phyloP scores from a whole-genome alignment of 805 yeast species.

The Wickerhamomyces pijperi region DNA sequence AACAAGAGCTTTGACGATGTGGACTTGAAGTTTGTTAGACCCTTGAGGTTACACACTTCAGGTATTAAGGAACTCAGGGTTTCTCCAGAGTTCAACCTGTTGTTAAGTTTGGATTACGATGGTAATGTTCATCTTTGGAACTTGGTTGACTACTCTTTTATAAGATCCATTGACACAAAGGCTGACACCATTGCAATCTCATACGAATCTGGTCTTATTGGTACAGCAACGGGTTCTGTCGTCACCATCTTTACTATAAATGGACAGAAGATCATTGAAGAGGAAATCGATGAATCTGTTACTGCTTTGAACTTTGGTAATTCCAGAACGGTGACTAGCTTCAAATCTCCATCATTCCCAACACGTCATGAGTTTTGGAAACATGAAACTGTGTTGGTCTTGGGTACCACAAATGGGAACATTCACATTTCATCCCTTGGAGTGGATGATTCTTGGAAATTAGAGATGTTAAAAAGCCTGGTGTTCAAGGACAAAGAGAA shows the following conservation, averaged over 20 bases:
- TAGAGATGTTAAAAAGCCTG: constrained; percentile 14
- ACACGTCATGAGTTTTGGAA: constrained; percentile 26
- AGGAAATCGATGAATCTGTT: constrained; percentile 7
- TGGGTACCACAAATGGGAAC: constrained; percentile 25
- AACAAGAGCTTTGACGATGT: constrained; percentile 6
- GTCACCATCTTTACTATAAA: constrained; percentile 39
- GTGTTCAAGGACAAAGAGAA: constrained; percentile 13
- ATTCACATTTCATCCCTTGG: constrained; percentile 22
- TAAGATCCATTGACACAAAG: constrained; percentile 25
- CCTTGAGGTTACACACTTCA: constrained; percentile 48
- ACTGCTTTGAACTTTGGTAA: constrained; percentile 20
- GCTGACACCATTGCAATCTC: constrained; percentile 33
- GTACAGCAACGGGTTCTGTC: constrained; percentile 17
- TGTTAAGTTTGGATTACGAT: constrained; percentile 40
- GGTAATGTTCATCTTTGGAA: constrained; percentile 63
- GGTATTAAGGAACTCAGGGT: constrained; percentile 34
- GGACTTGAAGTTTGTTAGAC: constrained; percentile 27
- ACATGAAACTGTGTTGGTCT: constrained; percentile 22
- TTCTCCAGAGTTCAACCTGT: constrained; percentile 40
- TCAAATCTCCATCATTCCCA: constrained; percentile 16
- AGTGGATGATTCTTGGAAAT: constrained; percentile 16
- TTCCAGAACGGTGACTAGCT: constrained; percentile 15
- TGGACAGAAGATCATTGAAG: constrained; percentile 31
- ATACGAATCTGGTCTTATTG: constrained; percentile 43
- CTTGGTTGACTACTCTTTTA: constrained; percentile 35